Evolutionary conservation across 2,329 filamentous ascomycete species (phyloP), one percentile per base, ranked within the genome.

Genomic region (Thelonectria discophora): DNA sequence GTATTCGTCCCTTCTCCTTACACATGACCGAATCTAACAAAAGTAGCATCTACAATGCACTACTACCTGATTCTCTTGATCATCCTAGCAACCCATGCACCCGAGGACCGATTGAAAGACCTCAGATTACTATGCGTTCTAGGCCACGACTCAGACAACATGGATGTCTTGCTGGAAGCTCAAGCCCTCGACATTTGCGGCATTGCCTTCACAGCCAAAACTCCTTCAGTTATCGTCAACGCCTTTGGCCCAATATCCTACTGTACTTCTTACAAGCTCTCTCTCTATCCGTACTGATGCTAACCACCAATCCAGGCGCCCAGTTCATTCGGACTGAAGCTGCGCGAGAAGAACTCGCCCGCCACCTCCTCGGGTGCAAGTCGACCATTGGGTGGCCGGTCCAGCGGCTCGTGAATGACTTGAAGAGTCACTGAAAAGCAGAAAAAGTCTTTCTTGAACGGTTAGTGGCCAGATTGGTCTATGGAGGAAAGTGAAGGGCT

Each of bases 161-260:
- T 55, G 45, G 63, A 65, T 1, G 67, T 74, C 2, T 55, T 78
- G 2, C 66, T 80, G 1, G 75, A 79, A 11, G 52, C 58, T 0
- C 70, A 76, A 13, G 78, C 79, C 0, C 64, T 75, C 0, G 72
- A 78, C 2, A 73, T 83, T 2, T 82, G 79, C 55, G 80, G 80
- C 2, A 73, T 82, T 12, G 78, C 81, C 0, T 80, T 82, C 48
- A 80, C 80, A 0, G 72, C 78, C n/a, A 77, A 77, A 6, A 77
- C 73, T 5, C 71, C 78, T 0, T 67, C 80, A 0, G 80, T 82
- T 2, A 69, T 81, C 5, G 79, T 84, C 4, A 83, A 84, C 60
- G 74, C 79, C 3, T 83, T 83, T 64, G 81, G 81, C 0, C 81
- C 81, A 13, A 81, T 83, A 27, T 73, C 77, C 2, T 82, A 78